Percentiles rank a stretch among this genome's conserved stretches.
These are phyloP conservation scores for sorghum (Sorghum bicolor) DNA, from an alignment of 176 grass and related monocot species.

Conservation along the genomic window DNA sequence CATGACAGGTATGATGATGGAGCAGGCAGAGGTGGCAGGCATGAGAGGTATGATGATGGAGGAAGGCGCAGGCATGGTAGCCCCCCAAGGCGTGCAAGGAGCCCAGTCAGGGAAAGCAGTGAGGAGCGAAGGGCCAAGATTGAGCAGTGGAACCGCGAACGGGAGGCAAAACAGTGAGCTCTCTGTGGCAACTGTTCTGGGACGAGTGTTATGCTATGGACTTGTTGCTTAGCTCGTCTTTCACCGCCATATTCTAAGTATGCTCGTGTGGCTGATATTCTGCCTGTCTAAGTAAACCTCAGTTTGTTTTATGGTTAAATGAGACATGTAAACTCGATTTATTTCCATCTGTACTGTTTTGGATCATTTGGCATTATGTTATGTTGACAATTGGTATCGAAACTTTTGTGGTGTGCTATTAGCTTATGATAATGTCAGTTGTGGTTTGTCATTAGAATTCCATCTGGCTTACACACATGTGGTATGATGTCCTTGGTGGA, in stretches of 20 bases:
- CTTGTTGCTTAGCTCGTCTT: background rate
- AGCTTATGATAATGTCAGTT: background rate
- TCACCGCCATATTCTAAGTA: background rate
- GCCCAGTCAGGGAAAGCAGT: constrained; percentile 60
- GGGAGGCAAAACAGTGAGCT: constrained; percentile 47
- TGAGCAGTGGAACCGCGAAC: constrained; percentile 73
- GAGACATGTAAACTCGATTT: constrained; percentile 18
- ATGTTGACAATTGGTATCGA: background rate
- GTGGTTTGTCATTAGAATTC: background rate
- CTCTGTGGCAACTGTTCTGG: background rate
- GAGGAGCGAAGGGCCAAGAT: constrained; percentile 73
- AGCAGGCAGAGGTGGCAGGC: constrained; percentile 38
- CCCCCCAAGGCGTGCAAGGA: constrained; percentile 39
- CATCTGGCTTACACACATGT: background rate
- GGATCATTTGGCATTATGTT: background rate
- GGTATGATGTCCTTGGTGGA: background rate
- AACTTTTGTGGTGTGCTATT: background rate
- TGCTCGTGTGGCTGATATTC: background rate
- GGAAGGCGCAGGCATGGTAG: constrained; percentile 52
- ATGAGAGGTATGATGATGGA: constrained; percentile 58
- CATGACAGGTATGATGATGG: constrained; percentile 36
- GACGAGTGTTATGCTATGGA: background rate
- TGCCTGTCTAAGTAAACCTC: background rate
- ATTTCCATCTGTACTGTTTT: background rate
- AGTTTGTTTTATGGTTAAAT: background rate